phyloP scores from a whole-genome alignment of 345 rosid genomes.

The Pistacia atlantica region DNA sequence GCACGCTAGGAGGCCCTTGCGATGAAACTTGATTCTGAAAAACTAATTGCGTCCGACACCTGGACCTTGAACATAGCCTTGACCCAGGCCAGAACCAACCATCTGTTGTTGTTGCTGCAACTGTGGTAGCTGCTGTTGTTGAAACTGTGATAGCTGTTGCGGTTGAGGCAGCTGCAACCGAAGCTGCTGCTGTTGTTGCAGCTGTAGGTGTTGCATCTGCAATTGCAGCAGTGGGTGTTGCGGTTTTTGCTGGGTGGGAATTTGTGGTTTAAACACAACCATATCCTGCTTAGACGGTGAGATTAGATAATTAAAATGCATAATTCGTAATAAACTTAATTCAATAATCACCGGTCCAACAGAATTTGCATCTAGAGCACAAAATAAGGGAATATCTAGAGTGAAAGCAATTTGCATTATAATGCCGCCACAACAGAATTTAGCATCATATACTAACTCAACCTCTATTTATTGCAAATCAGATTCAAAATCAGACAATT shows the following conservation, averaged over 20 bases:
- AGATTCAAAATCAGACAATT: slow-evolving; percentile 16
- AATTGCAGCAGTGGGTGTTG: slow-evolving; percentile 31
- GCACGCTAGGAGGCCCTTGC: slow-evolving; percentile 68
- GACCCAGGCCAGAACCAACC: slow-evolving; percentile 76
- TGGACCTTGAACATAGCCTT: slow-evolving; percentile 74
- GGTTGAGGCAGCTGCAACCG: slow-evolving; percentile 30
- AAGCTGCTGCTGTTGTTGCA: slow-evolving; percentile 31
- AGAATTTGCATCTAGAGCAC: background rate
- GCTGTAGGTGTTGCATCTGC: slow-evolving; percentile 28
- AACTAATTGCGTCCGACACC: slow-evolving; percentile 56
- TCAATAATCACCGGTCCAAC: background rate
- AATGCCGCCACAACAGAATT: background rate
- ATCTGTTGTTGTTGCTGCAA: slow-evolving; percentile 53
- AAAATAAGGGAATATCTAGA: background rate
- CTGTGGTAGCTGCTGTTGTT: background rate
- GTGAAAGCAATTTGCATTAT: background rate
- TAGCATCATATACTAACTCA: background rate
- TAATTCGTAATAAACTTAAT: background rate
- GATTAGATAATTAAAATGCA: slow-evolving; percentile 1
- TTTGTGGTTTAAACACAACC: slow-evolving; percentile 95
- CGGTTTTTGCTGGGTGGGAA: slow-evolving; percentile 63
- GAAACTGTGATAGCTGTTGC: slow-evolving; percentile 22
- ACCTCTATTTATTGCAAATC: background rate
- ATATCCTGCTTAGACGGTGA: slow-evolving; percentile 58
- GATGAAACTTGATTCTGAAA: slow-evolving; percentile 70